phyloP scores from a whole-genome alignment of 2,329 filamentous ascomycete genomes.

The Leptoxyphium fumago region DNA sequence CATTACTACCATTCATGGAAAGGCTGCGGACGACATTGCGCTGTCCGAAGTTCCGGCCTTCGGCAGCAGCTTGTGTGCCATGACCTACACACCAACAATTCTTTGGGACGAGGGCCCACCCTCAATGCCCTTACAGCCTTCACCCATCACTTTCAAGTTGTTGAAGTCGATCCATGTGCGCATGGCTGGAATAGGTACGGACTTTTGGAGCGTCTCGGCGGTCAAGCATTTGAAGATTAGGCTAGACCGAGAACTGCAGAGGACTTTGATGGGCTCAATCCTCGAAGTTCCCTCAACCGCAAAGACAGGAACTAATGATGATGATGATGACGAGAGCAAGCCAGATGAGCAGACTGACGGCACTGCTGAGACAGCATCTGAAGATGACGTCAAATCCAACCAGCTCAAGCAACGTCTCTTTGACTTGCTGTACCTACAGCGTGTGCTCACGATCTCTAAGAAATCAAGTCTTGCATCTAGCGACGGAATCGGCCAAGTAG shows the following conservation, averaged over 20 bases:
- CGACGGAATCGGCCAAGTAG: background rate
- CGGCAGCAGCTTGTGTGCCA: background rate
- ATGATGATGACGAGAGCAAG: conserved; percentile 5
- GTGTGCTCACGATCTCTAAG: conserved; percentile 4
- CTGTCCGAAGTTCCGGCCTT: conserved; percentile 2
- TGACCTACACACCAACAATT: conserved; percentile 24
- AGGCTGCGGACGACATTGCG: conserved; percentile 42
- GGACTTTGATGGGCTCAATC: conserved; percentile 22
- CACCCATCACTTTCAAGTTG: conserved; percentile 57
- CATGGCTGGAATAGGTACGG: conserved; percentile 58
- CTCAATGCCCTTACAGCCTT: conserved; percentile 62
- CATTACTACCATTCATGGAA: conserved; percentile 49
- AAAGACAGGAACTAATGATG: conserved; percentile 4
- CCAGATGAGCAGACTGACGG: conserved; percentile 5
- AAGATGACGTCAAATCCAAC: conserved; percentile 2
- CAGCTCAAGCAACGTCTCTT: conserved; percentile 26
- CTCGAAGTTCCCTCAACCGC: background rate
- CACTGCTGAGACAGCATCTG: conserved; percentile 4
- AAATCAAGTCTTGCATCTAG: background rate
- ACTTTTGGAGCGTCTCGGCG: conserved; percentile 66
- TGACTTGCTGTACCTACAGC: conserved; percentile 29
- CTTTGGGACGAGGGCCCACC: conserved; percentile 67
- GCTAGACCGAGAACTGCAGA: conserved; percentile 38
- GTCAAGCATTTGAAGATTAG: conserved; percentile 47
- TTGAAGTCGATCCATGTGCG: conserved; percentile 47